Base-by-base conservation (phyloP, 495 filamentous ascomycete species). In the Penicillium atrosanguineum region DNA sequence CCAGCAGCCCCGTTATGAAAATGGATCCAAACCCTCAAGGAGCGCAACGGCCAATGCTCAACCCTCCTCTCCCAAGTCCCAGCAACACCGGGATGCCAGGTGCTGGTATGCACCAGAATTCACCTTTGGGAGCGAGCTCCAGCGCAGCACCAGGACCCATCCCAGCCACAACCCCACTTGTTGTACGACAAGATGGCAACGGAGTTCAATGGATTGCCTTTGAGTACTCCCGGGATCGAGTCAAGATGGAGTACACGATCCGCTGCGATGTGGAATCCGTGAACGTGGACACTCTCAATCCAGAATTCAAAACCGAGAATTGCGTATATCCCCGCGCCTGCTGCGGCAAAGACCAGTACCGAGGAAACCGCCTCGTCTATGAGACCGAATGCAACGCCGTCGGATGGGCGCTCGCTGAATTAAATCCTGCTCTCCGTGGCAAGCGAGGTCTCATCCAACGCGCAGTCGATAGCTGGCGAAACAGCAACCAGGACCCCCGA, bases 171-270 rank as follows among this genome's bases (percentile, higher is more conserved):
- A 97, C 94, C 0, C 94, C 94, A 0, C 75, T 96, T 5, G 93
- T 98, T 7, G 94, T 97, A 36, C 79, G 93, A 54, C 93, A 97
- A 69, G 94, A 97, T 63, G 88, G 89, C 62, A 97, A 96, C 58
- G 94, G 94, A 15, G 94, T 97, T 11, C 94, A 98, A 66, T 97
- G 94, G 94, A 98, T 98, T 57, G 90, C 91, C 3, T 98, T 98
- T 52, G 94, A 98, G 64, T 98, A 98, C 69, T 97, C 95, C 15
- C 85, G 94, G 23, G 94, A 98, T 68, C 81, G 94, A 26, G 91
- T 98, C 57, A 98, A 98, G 82, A 96, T 97, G 91, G 94, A 96
- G 69, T 98, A 98, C 70, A 96, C 91, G 0, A 98, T 98, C 64
- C 87, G 94, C 31, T 98, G 94, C 64, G 94, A 98, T 61, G 94